Base-by-base conservation (phyloP, 495 filamentous ascomycete species). In the Elaphomyces granulatus region DNA sequence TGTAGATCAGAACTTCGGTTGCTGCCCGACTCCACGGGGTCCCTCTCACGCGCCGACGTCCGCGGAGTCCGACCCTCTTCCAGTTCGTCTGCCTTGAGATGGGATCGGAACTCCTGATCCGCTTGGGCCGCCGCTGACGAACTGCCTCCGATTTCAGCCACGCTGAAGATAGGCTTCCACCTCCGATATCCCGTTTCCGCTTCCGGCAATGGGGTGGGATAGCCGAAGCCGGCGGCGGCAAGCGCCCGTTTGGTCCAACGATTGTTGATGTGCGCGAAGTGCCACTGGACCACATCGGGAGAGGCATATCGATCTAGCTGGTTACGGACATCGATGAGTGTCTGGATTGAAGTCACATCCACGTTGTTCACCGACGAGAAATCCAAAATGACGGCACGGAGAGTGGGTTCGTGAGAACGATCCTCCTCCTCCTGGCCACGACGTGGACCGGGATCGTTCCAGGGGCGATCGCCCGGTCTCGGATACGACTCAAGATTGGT, bases 171-270 rank as follows among this genome's bases (percentile, higher is more conserved):
- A n/a, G 85, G 84, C 56, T 87, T 87, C 88, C 88, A 96, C 15
- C 83, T 74, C 41, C 75, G 66, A 49, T 77, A 65, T 1, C 66
- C 63, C 1, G 68, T 65, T 8, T 58, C 61, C 4, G 66, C 55
- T 14, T 67, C 60, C 15, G 86, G 80, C 10, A 23, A 15, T 0
- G 66, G 57, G 7, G 77, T 72, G 2, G 88, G 86, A 60, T 79
- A 93, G 1, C 90, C 90, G 59, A 98, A 98, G 23, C 92, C 90
- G 9, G 83, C 92, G 14, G 81, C 72, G n/a, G 79, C 80, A 15
- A 98, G 79, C 10, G 83, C 90, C 12, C 90, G 83, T 64, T 96
- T 98, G 21, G 90, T 90, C 90, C 90, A 98, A 42, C 87, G 78
- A 67, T 94, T 96, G 66, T 78, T 88, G 68, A 98, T 83, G 60